These are phyloP conservation scores for Coemansia biformis DNA, from an alignment of 192 early-diverging fungal species.

Conservation along the genomic window DNA sequence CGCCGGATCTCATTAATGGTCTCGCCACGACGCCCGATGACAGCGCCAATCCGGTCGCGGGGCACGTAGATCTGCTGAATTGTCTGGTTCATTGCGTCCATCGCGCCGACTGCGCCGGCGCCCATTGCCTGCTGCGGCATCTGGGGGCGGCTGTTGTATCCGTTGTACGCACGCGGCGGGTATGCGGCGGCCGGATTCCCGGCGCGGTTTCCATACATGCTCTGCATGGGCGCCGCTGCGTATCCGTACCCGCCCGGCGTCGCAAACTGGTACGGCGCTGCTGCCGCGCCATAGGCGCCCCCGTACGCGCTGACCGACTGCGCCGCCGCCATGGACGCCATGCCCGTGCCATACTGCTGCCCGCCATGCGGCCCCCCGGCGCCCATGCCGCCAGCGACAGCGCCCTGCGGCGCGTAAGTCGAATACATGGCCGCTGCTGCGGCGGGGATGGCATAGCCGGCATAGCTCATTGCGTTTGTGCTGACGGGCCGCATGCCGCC, in stretches of 20 bases:
- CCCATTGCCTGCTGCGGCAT: slow-evolving; percentile 16
- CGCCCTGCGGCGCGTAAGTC: slow-evolving; percentile 23
- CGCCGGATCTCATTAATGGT: slow-evolving; percentile 45
- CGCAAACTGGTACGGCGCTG: slow-evolving; percentile 33
- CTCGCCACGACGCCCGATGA: slow-evolving; percentile 50
- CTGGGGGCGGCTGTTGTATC: slow-evolving; percentile 13
- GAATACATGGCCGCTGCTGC: slow-evolving; percentile 16
- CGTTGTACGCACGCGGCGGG: slow-evolving; percentile 12
- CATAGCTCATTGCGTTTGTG: slow-evolving; percentile 20
- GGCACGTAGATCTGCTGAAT: slow-evolving; percentile 51
- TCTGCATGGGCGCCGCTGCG: slow-evolving; percentile 15
- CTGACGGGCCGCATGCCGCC: slow-evolving; percentile 4
- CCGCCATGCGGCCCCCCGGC: slow-evolving; percentile 7
- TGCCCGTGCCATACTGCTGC: slow-evolving; percentile 15
- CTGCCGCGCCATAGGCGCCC: slow-evolving; percentile 11
- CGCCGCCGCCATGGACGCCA: slow-evolving; percentile 4
- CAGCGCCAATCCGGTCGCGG: slow-evolving; percentile 37
- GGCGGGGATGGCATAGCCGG: slow-evolving; percentile 29
- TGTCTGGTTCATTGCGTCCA: slow-evolving; percentile 23
- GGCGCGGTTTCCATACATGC: slow-evolving; percentile 18
- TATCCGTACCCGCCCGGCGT: slow-evolving; percentile 30
- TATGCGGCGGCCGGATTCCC: slow-evolving; percentile 9
- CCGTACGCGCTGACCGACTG: slow-evolving; percentile 14
- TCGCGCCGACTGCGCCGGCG: slow-evolving; percentile 5
- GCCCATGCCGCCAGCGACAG: slow-evolving; percentile 7